These are phyloP conservation scores for Phytophthora pinifolia DNA, from an alignment of 352 stramenopile genomes.

Conservation along the genomic window DNA sequence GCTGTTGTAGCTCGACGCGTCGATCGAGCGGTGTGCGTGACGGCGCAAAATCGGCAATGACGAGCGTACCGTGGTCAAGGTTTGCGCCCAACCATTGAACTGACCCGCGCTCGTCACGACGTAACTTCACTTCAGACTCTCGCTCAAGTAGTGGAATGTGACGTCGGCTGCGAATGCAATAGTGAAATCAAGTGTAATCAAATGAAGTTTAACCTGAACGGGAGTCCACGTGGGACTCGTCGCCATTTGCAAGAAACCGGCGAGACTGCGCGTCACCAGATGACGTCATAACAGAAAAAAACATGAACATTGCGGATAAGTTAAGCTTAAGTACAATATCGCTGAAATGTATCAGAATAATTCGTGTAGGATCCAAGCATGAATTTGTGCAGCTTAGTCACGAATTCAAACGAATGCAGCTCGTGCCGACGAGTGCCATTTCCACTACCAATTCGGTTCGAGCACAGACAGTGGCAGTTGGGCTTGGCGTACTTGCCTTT, in stretches of 20 bases:
- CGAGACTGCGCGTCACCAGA: slow-evolving; percentile 8
- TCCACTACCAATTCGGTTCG: slow-evolving; percentile 76
- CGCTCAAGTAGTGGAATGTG: too few species aligned
- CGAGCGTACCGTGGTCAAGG: slow-evolving; percentile 14
- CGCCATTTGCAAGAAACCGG: slow-evolving; percentile 14
- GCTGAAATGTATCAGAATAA: too few species aligned
- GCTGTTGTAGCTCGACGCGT: background rate
- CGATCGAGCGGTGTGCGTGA: slow-evolving; percentile 3
- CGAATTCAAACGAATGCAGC: slow-evolving; percentile 63
- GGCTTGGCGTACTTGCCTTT: slow-evolving; percentile 36
- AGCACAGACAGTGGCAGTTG: slow-evolving; percentile 74
- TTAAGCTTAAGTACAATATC: too few species aligned
- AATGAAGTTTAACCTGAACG: slow-evolving; percentile 6
- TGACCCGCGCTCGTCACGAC: slow-evolving; percentile 28
- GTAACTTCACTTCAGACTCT: slow-evolving; percentile 6
- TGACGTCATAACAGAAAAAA: too few species aligned
- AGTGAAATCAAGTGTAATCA: too few species aligned
- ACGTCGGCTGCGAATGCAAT: too few species aligned
- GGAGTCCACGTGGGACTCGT: slow-evolving; percentile 17
- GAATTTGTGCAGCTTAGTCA: slow-evolving; percentile 5
- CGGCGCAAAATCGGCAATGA: slow-evolving; percentile 29
- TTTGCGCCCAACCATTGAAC: slow-evolving; percentile 18
- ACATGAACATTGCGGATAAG: too few species aligned
- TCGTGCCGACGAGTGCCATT: slow-evolving; percentile 82
- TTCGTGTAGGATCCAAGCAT: background rate